These are phyloP conservation scores for Gossypium lobatum DNA, from an alignment of 441 rosid genomes.

Conservation along the genomic window DNA sequence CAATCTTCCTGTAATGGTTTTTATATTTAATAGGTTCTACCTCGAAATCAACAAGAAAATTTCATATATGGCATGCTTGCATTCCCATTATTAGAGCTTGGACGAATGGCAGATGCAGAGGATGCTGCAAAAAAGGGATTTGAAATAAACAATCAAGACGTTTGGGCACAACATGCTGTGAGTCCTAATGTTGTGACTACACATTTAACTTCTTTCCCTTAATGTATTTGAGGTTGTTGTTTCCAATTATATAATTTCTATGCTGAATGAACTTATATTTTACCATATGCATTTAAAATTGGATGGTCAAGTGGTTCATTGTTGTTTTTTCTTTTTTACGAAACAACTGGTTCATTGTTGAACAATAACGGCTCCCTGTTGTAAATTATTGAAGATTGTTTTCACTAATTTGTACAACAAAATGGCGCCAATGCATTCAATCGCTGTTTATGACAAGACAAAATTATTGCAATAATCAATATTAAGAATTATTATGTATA, in stretches of 20 bases:
- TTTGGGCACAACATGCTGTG: constrained; percentile 85
- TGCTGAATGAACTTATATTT: not conserved
- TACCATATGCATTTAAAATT: not conserved
- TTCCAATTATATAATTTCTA: not conserved
- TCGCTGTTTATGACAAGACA: not conserved
- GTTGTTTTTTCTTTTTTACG: no score
- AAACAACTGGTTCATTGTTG: not conserved
- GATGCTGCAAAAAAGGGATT: constrained; percentile 69
- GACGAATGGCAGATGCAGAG: constrained; percentile 72
- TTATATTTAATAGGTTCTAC: constrained; percentile 47
- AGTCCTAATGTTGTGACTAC: constrained; percentile 23
- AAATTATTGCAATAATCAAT: no score
- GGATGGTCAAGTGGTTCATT: not conserved
- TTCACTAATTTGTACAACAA: not conserved
- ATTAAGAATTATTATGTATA: not conserved
- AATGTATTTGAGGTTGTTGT: not conserved
- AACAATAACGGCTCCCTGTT: not conserved
- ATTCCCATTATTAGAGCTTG: constrained; percentile 75
- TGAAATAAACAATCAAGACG: constrained; percentile 64
- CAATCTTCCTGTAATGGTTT: constrained; percentile 3
- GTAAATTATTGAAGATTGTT: not conserved
- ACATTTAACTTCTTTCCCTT: not conserved
- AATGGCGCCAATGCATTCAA: not conserved
- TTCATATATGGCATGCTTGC: constrained; percentile 81
- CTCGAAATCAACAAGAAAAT: constrained; percentile 53